Evolutionary conservation across 352 stramenopile species (phyloP).

Genomic region (Phytophthora fragariaefolia): DNA sequence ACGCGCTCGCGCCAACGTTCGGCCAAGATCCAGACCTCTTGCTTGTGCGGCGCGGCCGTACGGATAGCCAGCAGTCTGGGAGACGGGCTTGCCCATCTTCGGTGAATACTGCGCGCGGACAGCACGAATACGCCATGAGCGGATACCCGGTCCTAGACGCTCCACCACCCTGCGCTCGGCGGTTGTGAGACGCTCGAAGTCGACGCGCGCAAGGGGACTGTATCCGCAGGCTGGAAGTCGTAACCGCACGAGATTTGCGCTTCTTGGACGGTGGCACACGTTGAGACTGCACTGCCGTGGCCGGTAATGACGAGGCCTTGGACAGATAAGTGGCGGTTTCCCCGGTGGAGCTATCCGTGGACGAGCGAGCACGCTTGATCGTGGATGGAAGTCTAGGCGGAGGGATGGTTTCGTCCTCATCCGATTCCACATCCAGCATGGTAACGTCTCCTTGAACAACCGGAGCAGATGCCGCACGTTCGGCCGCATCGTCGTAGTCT

Average conservation of each 20-base stretch:
- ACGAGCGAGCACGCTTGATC: too few species aligned
- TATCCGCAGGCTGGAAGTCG: background rate
- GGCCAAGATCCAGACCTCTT: background rate
- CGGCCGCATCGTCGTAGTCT: background rate
- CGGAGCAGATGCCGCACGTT: too few species aligned
- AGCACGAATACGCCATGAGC: background rate
- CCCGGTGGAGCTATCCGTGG: too few species aligned
- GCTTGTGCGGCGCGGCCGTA: background rate
- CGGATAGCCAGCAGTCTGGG: background rate
- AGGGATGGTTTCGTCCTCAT: too few species aligned
- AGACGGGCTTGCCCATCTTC: background rate
- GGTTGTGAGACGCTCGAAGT: background rate
- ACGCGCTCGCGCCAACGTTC: background rate
- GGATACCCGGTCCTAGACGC: background rate
- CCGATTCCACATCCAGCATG: too few species aligned
- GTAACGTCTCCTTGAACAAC: too few species aligned
- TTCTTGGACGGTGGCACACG: background rate
- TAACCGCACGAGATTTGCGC: too few species aligned
- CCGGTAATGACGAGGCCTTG: too few species aligned
- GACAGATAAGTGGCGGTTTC: too few species aligned
- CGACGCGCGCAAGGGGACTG: too few species aligned
- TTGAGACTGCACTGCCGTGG: too few species aligned
- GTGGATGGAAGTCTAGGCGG: too few species aligned
- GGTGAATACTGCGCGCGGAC: background rate
- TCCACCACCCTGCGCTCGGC: background rate